Evolutionary conservation across 75 land plant species (phyloP), one percentile per base, ranked within the genome.

Genomic region (Sequoia sempervirens): DNA sequence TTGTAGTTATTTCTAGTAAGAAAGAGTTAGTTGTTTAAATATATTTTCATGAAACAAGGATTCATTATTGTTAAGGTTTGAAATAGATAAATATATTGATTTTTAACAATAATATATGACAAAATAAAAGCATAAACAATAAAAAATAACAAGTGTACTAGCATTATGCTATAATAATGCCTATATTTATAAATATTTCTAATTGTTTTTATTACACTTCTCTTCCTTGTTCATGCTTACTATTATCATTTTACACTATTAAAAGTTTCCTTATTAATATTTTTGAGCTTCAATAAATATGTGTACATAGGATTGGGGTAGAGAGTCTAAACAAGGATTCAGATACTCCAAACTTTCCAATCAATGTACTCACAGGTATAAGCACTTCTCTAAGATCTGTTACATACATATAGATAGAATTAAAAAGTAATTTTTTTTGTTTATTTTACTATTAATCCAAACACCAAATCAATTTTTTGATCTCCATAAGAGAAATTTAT

Each of bases 291-390:
- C 4, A 32, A 32, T 47, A 34, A 34, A 5, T 12, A 5, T 5
- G 0, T 40, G 30, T 75, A 36, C 17, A n/a, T 58, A 86, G 85
- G 80, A 86, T 32, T 86, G 85, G 87, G 54, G 0, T 23, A 86
- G 83, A 41, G 87, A 86, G 45, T 52, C 58, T 7, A 41, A 46
- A 12, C 12, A 30, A 36, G 56, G 79, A 14, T 86, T 52, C 17
- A 30, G 28, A 28, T 30, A 82, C 50, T 86, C 87, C 26, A 75
- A 37, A 30, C 45, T 86, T 11, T 54, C 85, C 36, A n/a, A 54
- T 5, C 85, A 86, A 28, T 86, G 87, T 40, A 36, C 75, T 46
- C 38, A 74, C 80, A 86, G 87, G 87, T 86, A 72, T 18, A 54
- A 4, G 4, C n/a, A 26, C 53, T 50, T 13, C 2, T 1, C 13